phyloP scores from a whole-genome alignment of 108 stramenopile genomes.

The Skeletonema marinoi region DNA sequence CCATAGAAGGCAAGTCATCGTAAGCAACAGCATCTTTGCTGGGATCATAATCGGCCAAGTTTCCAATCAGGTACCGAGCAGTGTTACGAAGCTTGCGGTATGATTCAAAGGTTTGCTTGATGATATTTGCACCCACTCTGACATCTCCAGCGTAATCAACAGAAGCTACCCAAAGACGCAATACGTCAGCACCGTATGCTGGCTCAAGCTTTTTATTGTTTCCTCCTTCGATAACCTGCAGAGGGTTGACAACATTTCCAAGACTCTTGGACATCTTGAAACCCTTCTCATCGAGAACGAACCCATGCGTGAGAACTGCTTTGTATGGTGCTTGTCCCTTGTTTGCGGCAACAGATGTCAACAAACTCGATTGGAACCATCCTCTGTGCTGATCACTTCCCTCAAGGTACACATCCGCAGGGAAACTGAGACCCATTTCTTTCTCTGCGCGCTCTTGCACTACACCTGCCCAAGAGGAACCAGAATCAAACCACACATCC shows the following conservation, averaged over 20 bases:
- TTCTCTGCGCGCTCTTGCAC: constrained; percentile 76
- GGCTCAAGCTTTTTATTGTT: constrained; percentile 93
- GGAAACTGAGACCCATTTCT: constrained; percentile 69
- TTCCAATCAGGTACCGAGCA: constrained; percentile 93
- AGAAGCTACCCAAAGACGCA: constrained; percentile 97
- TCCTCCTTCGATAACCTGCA: constrained; percentile 95
- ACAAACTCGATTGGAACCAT: constrained; percentile 98
- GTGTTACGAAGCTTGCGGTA: constrained; percentile 98
- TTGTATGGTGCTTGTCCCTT: constrained; percentile 90
- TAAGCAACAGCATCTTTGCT: constrained; percentile 73
- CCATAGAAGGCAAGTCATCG: constrained; percentile 88
- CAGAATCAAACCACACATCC: constrained; percentile 99
- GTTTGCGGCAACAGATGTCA: constrained; percentile 94
- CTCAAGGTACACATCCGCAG: constrained; percentile 92
- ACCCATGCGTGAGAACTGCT: constrained; percentile 97
- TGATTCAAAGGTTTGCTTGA: constrained; percentile 95
- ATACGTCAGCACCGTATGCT: constrained; percentile 98
- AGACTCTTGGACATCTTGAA: constrained; percentile 99
- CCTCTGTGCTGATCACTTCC: constrained; percentile 98
- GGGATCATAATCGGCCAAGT: constrained; percentile 90
- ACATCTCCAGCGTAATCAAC: constrained; percentile 97
- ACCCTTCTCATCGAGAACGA: constrained; percentile 97
- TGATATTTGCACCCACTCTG: constrained; percentile 85
- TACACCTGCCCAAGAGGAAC: constrained; percentile 97
- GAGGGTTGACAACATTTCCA: constrained; percentile 96